Base-by-base conservation (phyloP, 768 basidiomycete genomes). In the Russula sp. region DNA sequence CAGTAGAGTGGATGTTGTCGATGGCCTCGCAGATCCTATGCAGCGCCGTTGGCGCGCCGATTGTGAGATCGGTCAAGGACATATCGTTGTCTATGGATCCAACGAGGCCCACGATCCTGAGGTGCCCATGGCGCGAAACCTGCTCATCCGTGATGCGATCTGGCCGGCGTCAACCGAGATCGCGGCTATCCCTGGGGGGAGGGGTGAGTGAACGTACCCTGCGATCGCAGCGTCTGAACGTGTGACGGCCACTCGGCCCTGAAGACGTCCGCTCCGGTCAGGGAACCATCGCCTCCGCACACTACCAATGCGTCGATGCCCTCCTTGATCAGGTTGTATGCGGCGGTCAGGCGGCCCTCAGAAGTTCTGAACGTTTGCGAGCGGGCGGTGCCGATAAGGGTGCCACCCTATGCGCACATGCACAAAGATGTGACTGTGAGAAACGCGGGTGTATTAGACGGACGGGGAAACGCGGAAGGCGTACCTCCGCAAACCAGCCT, bases 61-160 rank as follows among this genome's bases (percentile, higher is more conserved):
- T 98, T 7, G 97, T 99, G 71, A 97, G 75, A 75, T 98, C 94
- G 20, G 97, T 98, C 83, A 96, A 81, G 16, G 91, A 89, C 95
- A 99, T 98, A 73, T 98, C 97, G 71, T 99, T 99, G 76, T 99
- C 97, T 72, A 99, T 98, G 4, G 94, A 96, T 40, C 97, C 97
- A 63, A 98, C 97, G 47, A 99, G 85, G n/a, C 97, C 97, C 65
- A 96, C 96, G 68, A 99, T 97, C 74, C 84, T 90, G 66, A 99
- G 87, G 70, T 98, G 91, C 27, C 84, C 79, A 70, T 94, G 88
- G 14, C 77, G 76, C n/a, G 79, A 72, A 39, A 81, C 80, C 70
- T 97, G 89, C 40, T 83, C 85, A 32, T 84, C 79, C 1, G 86
- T 85, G 72, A 99, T 97, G 68, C 81, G 79, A 53, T 81, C 89